Conservation (phyloP, 2,329 filamentous ascomycete genomes). For the Stemphylium lycopersici region DNA sequence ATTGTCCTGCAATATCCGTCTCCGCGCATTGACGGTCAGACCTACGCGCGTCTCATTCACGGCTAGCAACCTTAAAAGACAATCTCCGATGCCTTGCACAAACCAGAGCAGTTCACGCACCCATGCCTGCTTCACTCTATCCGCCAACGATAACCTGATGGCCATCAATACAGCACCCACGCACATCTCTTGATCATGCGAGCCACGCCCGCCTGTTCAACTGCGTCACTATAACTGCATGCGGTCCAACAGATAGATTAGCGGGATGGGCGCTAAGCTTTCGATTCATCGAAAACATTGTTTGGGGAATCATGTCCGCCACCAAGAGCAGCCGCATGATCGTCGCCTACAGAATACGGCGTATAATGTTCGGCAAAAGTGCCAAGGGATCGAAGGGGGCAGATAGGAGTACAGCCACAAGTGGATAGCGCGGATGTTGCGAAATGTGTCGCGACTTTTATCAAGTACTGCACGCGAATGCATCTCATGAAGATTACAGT, state of each 20-base stretch:
- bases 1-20: background rate
- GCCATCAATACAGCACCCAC: background rate
- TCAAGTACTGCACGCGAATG: background rate
- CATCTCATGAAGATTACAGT: no score
- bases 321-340: conserved; percentile 10
- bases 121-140: background rate
- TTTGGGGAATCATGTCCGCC: conserved; percentile 19
- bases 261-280: conserved; percentile 13
- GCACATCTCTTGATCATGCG: background rate
- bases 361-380: conserved; percentile 3
- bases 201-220: conserved; percentile 16
- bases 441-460: background rate
- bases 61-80: conserved; percentile 6
- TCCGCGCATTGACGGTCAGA: conserved; percentile 11
- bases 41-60: conserved; percentile 10
- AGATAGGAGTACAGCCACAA: conserved; percentile 1
- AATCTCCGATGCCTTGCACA: conserved; percentile 10
- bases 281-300: conserved; percentile 21
- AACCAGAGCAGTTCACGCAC: conserved; percentile 8
- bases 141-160: conserved; percentile 10
- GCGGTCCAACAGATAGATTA: conserved; percentile 2
- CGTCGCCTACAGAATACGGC: background rate
- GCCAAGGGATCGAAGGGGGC: conserved; percentile 5
- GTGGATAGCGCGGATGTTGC: background rate
- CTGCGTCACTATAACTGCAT: conserved; percentile 3